Evolutionary conservation across 148 eudicot species (phyloP).

Genomic region (Cornus florida): DNA sequence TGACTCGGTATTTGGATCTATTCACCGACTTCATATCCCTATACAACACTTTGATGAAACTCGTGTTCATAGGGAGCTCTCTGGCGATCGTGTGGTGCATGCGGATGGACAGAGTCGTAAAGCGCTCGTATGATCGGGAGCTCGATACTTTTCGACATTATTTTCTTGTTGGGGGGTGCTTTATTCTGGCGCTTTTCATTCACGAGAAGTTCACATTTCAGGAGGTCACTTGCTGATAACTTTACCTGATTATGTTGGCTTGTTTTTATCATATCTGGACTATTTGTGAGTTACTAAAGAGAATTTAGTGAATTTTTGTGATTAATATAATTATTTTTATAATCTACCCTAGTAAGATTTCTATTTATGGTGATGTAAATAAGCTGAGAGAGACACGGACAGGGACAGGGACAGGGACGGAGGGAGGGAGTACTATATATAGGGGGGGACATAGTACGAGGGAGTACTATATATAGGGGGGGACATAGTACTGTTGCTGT

Average conservation of each 20-base stretch:
- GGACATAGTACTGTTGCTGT: too few relatives aligned
- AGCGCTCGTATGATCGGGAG: slow-evolving; percentile 71
- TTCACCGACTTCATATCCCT: slow-evolving; percentile 73
- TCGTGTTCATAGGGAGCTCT: slow-evolving; percentile 73
- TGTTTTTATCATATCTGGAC: not conserved
- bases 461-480: too few relatives aligned
- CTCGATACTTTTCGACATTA: slow-evolving; percentile 84
- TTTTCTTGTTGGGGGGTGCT: slow-evolving; percentile 52
- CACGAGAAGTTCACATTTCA: slow-evolving; percentile 81
- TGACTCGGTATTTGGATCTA: slow-evolving; percentile 83
- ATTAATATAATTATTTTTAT: not conserved
- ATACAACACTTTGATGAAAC: slow-evolving; percentile 79
- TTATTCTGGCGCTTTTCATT: slow-evolving; percentile 62
- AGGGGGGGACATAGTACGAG: too few relatives aligned
- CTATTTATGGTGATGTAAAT: not conserved
- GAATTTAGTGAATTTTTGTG: not conserved
- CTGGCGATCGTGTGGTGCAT: slow-evolving; percentile 81
- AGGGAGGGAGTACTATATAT: too few relatives aligned
- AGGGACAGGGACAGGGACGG: too few relatives aligned
- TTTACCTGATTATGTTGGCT: not conserved
- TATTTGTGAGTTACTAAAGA: not conserved
- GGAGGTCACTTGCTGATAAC: slow-evolving; percentile 50
- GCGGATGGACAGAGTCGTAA: slow-evolving; percentile 61
- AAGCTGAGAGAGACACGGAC: not conserved
- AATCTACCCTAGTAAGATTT: not conserved